Evolutionary conservation across 2,329 filamentous ascomycete genomes (phyloP).

Genomic region (Lachnellula willkommii): DNA sequence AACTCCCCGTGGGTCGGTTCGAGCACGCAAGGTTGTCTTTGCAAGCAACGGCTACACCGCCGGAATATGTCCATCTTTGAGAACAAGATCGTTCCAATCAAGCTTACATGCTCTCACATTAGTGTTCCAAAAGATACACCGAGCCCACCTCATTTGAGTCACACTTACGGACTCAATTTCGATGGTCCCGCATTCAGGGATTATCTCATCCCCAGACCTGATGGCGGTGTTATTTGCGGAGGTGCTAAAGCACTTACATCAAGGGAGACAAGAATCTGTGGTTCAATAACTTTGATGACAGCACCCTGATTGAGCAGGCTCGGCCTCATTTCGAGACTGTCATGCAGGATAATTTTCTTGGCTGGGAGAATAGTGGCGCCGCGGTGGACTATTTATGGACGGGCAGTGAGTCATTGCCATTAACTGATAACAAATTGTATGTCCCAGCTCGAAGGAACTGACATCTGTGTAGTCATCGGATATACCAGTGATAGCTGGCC

Average conservation of each 20-base stretch:
- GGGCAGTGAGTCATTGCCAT: slow-evolving; percentile 11
- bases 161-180: slow-evolving; percentile 37
- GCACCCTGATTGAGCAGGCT: slow-evolving; percentile 38
- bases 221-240: slow-evolving; percentile 33
- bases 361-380: slow-evolving; percentile 43
- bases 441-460: not conserved
- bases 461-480: slow-evolving; percentile 34
- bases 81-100: slow-evolving; percentile 54
- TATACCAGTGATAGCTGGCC: slow-evolving; percentile 38
- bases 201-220: slow-evolving; percentile 27
- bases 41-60: slow-evolving; percentile 66
- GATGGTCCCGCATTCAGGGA: slow-evolving; percentile 5
- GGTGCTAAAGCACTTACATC: slow-evolving; percentile 31
- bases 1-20: slow-evolving; percentile 51
- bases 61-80: slow-evolving; percentile 47
- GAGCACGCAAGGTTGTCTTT: slow-evolving; percentile 50
- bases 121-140: slow-evolving; percentile 18
- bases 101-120: slow-evolving; percentile 37
- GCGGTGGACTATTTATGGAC: slow-evolving; percentile 28
- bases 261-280: slow-evolving; percentile 33
- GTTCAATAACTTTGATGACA: slow-evolving; percentile 43
- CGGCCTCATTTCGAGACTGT: slow-evolving; percentile 42
- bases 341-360: slow-evolving; percentile 43
- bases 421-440: not conserved
- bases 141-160: slow-evolving; percentile 29